Percentiles rank a stretch among this genome's conserved stretches.
These are phyloP conservation scores for Neurospora sp. DNA, from an alignment of 495 filamentous ascomycete species.

Conservation along the genomic window DNA sequence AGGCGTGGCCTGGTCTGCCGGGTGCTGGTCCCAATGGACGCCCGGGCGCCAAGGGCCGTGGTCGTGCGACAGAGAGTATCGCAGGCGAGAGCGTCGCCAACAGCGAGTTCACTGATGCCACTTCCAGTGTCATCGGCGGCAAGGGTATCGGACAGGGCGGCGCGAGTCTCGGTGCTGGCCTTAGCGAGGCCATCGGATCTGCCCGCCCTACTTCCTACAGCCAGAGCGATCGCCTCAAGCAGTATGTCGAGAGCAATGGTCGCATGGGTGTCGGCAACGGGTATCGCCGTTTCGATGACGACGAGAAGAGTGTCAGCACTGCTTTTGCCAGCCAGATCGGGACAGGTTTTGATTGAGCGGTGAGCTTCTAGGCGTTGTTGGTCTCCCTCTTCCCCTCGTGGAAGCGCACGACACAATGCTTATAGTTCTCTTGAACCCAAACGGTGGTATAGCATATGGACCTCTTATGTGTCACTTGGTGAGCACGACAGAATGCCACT, in stretches of 20 bases:
- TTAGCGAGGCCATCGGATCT: slow-evolving; percentile 51
- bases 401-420: neutral
- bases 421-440: neutral
- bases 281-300: slow-evolving; percentile 81
- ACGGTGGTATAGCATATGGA: neutral
- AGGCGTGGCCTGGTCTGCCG: slow-evolving; percentile 78
- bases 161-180: slow-evolving; percentile 70
- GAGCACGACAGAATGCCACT: neutral
- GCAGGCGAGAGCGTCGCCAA: slow-evolving; percentile 85
- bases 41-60: slow-evolving; percentile 43
- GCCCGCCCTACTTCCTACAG: slow-evolving; percentile 36
- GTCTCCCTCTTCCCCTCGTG: neutral
- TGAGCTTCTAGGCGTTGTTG: neutral
- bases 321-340: slow-evolving; percentile 93
- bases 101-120: slow-evolving; percentile 77
- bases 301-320: slow-evolving; percentile 89
- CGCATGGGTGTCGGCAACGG: slow-evolving; percentile 53
- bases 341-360: slow-evolving; percentile 71
- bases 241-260: slow-evolving; percentile 76
- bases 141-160: slow-evolving; percentile 60
- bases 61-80: slow-evolving; percentile 59
- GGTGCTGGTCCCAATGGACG: slow-evolving; percentile 51
- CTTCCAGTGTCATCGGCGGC: slow-evolving; percentile 59
- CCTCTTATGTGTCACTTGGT: neutral
- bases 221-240: slow-evolving; percentile 58